Percentiles rank a stretch among this genome's conserved stretches.
Evolutionary conservation across 331 rosid genomes (phyloP).

Genomic region (Malus hybrid): DNA sequence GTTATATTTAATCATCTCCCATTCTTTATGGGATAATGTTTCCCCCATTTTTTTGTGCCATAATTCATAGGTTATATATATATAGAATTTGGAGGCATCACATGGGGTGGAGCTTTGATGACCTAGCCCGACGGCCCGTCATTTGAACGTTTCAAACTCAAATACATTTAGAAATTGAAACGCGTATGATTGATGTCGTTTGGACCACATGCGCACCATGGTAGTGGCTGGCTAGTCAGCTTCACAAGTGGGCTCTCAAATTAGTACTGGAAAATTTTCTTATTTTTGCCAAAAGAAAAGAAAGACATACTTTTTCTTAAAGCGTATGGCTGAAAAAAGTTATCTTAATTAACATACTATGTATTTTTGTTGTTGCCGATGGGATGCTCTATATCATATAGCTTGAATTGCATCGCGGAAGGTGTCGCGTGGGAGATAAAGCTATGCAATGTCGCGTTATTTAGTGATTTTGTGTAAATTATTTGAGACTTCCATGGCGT

Average conservation of each 20-base stretch:
- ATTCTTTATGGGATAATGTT: neutral
- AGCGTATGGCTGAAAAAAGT: neutral
- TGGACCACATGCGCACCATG: neutral
- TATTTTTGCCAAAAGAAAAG: neutral
- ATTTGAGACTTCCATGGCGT: too few species aligned
- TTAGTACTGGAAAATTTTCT: neutral
- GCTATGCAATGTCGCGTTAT: too few species aligned
- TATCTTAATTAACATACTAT: neutral
- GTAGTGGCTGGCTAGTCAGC: neutral
- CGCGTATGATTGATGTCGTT: neutral
- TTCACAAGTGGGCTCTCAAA: neutral
- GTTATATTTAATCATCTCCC: neutral
- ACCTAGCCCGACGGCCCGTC: neutral
- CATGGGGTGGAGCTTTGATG: neutral
- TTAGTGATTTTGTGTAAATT: too few species aligned
- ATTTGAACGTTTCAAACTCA: neutral
- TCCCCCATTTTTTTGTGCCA: neutral
- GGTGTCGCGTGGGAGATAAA: too few species aligned
- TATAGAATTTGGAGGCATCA: neutral
- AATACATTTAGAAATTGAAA: neutral
- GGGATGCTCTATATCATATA: too few species aligned
- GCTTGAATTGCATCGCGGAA: too few species aligned
- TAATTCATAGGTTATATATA: neutral
- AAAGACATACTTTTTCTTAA: neutral
- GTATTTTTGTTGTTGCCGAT: too few species aligned